Evolutionary conservation across 169 alveolate genomes (phyloP).

Genomic region (Besnoitia besnoiti): DNA sequence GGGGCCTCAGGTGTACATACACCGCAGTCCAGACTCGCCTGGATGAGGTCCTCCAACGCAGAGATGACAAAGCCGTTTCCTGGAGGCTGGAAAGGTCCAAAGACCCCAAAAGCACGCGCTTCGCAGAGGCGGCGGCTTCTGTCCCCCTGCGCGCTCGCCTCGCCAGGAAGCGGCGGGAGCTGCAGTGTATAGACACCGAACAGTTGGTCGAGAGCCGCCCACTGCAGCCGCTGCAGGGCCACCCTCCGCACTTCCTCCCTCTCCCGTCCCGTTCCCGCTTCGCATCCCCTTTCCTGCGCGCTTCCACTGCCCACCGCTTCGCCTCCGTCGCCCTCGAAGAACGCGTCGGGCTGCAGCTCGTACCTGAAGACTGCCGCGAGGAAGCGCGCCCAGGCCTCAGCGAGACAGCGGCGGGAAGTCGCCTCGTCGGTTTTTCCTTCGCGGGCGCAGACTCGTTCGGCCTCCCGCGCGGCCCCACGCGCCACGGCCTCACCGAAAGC

Average conservation of each 20-base stretch:
- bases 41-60: background rate
- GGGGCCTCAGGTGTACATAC: background rate
- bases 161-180: slow-evolving; percentile 15
- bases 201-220: slow-evolving; percentile 8
- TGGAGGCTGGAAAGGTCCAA: slow-evolving; percentile 7
- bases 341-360: background rate
- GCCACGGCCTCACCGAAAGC: background rate
- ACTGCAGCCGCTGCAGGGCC: slow-evolving; percentile 3
- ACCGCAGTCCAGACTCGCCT: background rate
- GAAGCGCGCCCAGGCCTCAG: background rate
- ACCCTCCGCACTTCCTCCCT: background rate
- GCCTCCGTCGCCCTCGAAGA: background rate
- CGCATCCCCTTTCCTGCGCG: background rate
- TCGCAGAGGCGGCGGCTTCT: background rate
- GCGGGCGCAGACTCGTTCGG: background rate
- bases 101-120: slow-evolving; percentile 11
- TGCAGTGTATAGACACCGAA: background rate
- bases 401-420: background rate
- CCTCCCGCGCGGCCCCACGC: background rate
- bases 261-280: background rate
- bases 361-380: background rate
- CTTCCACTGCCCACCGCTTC: background rate
- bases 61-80: background rate
- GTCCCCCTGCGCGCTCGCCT: background rate
- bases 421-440: background rate